Base-by-base conservation (phyloP, 176 grass and related monocot species). In the Otatea glauca region DNA sequence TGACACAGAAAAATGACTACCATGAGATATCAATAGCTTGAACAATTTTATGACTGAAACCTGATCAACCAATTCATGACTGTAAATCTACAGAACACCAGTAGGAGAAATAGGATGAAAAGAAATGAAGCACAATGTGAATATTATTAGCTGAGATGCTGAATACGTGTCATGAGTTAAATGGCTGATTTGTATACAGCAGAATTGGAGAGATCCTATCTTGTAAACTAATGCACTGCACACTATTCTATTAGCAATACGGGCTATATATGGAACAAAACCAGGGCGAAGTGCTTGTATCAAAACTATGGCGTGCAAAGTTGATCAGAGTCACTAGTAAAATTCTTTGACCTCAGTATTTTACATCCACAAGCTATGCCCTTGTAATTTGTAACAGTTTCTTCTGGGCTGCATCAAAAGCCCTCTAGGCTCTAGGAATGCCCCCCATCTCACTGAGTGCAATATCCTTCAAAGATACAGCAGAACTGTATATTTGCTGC, bases 351-450 rank as follows among this genome's bases (percentile, higher is more conserved):
- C 11, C 48, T 68, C 4, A 6, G 35, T 72, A 73, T 90, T 87
- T 71, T 27, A 83, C 56, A 79, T 86, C 59, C 39, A 83, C 59
- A 75, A 68, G 68, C 84, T 83, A 67, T 68, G 49, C 42, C 75
- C 38, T 37, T 80, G n/a, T 80, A 67, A 34, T 72, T 67, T 68
- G 48, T 78, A 58, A 71, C 73, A 72, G 29, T n/a, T 83, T 78
- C 84, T 79, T 21, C 39, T 74, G 5, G 5, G 6, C 67, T 67
- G 38, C 76, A 32, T 79, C 72, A 20, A 68, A 68, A 74, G 34
- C 38, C 29, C 13, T 42, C 16, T 3, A 82, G 24, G n/a, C 20
- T 42, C 17, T 6, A 82, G 24, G 15, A 69, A 70, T 58, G 37
- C 14, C 21, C 62, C 5, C 38, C 7, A 8, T n/a, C 23, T 35